These are phyloP conservation scores for Amanita inopinata DNA, from an alignment of 768 basidiomycete genomes.

Conservation along the genomic window DNA sequence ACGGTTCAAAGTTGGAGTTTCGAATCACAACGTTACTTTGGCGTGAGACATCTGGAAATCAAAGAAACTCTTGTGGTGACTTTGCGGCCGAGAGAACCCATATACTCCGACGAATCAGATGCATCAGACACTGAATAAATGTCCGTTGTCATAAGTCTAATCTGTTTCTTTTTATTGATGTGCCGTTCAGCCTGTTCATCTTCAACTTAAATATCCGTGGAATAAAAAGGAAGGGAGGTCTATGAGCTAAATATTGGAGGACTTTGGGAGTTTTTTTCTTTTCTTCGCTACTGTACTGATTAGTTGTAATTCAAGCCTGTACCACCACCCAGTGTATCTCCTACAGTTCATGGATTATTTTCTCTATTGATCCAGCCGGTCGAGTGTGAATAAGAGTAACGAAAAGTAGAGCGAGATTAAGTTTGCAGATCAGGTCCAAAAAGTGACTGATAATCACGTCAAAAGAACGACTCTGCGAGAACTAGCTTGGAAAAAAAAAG, in stretches of 20 bases:
- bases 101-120: constrained; percentile 22
- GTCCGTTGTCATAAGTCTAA: neutral
- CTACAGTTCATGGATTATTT: too few species aligned
- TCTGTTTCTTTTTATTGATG: neutral
- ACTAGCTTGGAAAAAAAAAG: neutral
- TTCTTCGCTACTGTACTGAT: neutral
- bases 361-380: too few species aligned
- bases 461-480: neutral
- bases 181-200: neutral
- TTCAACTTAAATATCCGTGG: too few species aligned
- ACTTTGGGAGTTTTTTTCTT: neutral
- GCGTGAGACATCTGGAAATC: constrained; percentile 41
- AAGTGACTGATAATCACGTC: constrained; percentile 2
- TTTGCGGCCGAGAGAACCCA: constrained; percentile 28
- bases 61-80: constrained; percentile 37
- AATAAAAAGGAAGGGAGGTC: too few species aligned
- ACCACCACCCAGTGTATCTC: too few species aligned
- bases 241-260: too few species aligned
- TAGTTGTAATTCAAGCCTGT: too few species aligned
- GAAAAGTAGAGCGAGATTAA: constrained; percentile 3
- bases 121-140: constrained; percentile 28
- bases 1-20: constrained; percentile 46
- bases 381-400: neutral
- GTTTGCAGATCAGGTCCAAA: constrained; percentile 7
- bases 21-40: constrained; percentile 62